These are phyloP conservation scores for Carnegiea gigantea DNA, from an alignment of 179 eudicot genomes.

Conservation along the genomic window DNA sequence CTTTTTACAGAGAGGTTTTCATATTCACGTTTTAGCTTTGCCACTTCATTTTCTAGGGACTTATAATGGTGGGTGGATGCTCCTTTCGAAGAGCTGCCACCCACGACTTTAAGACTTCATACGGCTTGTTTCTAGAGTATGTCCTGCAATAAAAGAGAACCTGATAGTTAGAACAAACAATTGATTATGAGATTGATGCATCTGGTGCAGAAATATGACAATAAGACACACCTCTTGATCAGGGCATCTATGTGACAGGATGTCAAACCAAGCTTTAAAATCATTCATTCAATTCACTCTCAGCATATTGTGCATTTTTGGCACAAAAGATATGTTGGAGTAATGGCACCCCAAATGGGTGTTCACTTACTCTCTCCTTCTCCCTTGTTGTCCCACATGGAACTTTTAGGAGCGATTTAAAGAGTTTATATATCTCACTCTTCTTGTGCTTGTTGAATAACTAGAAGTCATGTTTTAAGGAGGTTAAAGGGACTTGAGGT, in stretches of 20 bases:
- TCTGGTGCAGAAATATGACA: neutral
- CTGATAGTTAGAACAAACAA: neutral
- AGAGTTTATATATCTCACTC: too few species aligned
- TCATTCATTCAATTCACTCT: slow-evolving; percentile 45
- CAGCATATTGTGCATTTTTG: slow-evolving; percentile 49
- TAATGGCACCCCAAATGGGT: too few species aligned
- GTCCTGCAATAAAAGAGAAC: slow-evolving; percentile 38
- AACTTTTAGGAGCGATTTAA: too few species aligned
- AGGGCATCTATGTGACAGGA: slow-evolving; percentile 42
- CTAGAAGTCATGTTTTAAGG: too few species aligned
- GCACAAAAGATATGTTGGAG: slow-evolving; percentile 12
- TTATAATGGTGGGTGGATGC: slow-evolving; percentile 22
- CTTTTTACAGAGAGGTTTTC: slow-evolving; percentile 43
- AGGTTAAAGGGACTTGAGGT: too few species aligned
- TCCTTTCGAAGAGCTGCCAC: slow-evolving; percentile 21
- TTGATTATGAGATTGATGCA: neutral
- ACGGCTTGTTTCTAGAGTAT: slow-evolving; percentile 17
- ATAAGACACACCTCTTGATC: slow-evolving; percentile 43
- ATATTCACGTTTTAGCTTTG: slow-evolving; percentile 42
- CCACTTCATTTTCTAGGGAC: slow-evolving; percentile 43
- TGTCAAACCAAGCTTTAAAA: slow-evolving; percentile 53
- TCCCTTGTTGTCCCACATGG: too few species aligned
- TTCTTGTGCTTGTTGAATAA: too few species aligned
- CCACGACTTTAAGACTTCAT: slow-evolving; percentile 24
- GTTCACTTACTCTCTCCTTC: too few species aligned